These are phyloP conservation scores for Trematosphaeria pertusa DNA, from an alignment of 2,329 filamentous ascomycete species.

Conservation along the genomic window DNA sequence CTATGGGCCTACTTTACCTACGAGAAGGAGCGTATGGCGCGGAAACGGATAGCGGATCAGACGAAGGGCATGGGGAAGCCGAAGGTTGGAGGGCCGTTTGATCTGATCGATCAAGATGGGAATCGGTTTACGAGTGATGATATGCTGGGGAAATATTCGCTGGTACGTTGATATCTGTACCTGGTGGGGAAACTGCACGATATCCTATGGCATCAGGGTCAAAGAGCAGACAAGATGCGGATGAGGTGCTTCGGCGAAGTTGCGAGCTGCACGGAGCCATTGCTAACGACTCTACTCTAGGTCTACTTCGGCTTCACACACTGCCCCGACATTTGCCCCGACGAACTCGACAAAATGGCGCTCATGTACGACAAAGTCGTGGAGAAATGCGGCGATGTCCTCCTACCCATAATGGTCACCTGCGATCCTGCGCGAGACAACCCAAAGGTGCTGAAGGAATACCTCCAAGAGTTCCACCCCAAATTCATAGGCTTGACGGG, in stretches of 20 bases:
- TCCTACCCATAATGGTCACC: conserved; percentile 89
- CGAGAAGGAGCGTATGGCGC: conserved; percentile 90
- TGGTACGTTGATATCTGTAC: conserved; percentile 62
- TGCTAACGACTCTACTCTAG: conserved; percentile 52
- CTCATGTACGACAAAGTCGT: conserved; percentile 79
- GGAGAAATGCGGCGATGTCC: conserved; percentile 54
- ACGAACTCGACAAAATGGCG: conserved; percentile 99
- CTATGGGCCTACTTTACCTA: conserved; percentile 91
- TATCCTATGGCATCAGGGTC: too few species aligned
- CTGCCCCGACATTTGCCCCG: conserved; percentile 97
- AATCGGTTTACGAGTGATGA: conserved; percentile 77
- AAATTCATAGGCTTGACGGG: conserved; percentile 88
- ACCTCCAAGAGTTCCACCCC: conserved; percentile 89
- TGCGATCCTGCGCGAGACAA: conserved; percentile 94
- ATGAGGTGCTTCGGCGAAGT: background rate
- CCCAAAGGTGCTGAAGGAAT: conserved; percentile 81
- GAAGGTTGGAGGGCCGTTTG: conserved; percentile 89
- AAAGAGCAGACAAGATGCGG: too few species aligned
- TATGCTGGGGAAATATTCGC: conserved; percentile 83
- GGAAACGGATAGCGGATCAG: conserved; percentile 86
- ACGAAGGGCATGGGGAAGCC: conserved; percentile 92
- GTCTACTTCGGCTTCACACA: conserved; percentile 99
- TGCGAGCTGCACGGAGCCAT: background rate
- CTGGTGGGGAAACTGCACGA: too few species aligned
- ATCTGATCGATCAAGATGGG: conserved; percentile 82